These are phyloP conservation scores for Fusarium tanahbumbuense DNA, from an alignment of 2,329 filamentous ascomycete species.

Conservation along the genomic window DNA sequence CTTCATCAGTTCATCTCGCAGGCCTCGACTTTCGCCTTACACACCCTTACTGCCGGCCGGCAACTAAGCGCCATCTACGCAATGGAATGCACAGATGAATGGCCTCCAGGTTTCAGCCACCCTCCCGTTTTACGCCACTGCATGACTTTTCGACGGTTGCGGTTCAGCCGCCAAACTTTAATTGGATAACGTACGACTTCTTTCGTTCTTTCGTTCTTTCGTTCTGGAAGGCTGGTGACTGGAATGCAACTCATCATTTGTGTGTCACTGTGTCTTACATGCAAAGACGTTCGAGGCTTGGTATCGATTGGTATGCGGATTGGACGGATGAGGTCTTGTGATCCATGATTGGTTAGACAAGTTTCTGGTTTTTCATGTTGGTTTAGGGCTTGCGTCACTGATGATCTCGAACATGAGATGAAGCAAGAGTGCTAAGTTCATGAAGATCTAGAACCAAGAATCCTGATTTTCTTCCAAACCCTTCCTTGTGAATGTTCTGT, in stretches of 20 bases:
- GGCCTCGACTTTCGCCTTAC: background rate
- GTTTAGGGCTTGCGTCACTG: background rate
- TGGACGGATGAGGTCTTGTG: background rate
- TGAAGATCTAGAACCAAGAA: background rate
- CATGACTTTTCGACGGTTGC: slow-evolving; percentile 12
- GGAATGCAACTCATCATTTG: background rate
- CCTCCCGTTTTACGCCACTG: background rate
- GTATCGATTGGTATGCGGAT: background rate
- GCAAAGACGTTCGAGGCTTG: background rate
- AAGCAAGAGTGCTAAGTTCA: background rate
- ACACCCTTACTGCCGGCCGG: background rate
- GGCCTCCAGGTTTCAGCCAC: slow-evolving; percentile 15
- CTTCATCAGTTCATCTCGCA: background rate
- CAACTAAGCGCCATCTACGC: background rate
- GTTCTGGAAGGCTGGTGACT: background rate
- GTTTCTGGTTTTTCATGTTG: background rate
- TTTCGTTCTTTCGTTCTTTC: background rate
- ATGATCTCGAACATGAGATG: background rate
- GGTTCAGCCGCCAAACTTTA: background rate
- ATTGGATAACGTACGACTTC: background rate
- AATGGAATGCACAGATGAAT: slow-evolving; percentile 5
- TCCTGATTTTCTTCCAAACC: background rate
- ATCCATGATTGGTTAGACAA: background rate
- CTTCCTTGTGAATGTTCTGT: background rate
- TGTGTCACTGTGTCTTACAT: background rate